Evolutionary conservation across 2,329 filamentous ascomycete species (phyloP), one percentile per base, ranked within the genome.

Genomic region (Zopfia rhizophila): DNA sequence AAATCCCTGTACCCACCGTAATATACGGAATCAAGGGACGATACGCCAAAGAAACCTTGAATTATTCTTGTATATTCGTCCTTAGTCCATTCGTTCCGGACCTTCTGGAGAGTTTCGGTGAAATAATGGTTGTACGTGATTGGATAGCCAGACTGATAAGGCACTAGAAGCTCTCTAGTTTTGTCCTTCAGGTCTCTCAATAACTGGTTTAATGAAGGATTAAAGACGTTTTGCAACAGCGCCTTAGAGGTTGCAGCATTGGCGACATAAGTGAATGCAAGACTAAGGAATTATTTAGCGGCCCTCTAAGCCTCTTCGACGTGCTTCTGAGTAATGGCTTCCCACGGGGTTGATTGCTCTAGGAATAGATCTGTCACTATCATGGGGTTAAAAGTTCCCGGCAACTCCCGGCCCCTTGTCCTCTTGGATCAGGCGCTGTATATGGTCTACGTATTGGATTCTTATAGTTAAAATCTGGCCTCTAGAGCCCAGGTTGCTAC

Each of bases 351-450:
- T 0, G 76, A 82, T 48, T 88, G 83, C 24, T 85, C 77, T 2
- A 66, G 63, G 55, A 88, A 88, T 0, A 89, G 64, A 18, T 86
- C 78, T 0, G 72, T 68, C 0, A 88, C 73, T 8, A 87, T 72
- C 45, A 84, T 63, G 0, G 83, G 79, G 52, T 85, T 86, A 63
- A 82, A 87, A 0, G 74, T 81, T 0, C 84, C 82, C 0, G 82
- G 81, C 0, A 88, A 68, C 57, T 88, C 85, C 4, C n/a, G n/a
- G n/a, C n/a, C n/a, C n/a, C n/a, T n/a, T n/a, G n/a, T n/a, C n/a
- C n/a, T n/a, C n/a, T 5, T 70, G 37, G 7, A n/a, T 11, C 28
- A 36, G 33, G 51, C 24, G 37, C 8, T 38, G 33, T 5, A 23
- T 14, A 32, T 48, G 22, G 16, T 48, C 40, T 3, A 44, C 38